Base-by-base conservation (phyloP, 139 green algal species). In the Micractinium conductrix region DNA sequence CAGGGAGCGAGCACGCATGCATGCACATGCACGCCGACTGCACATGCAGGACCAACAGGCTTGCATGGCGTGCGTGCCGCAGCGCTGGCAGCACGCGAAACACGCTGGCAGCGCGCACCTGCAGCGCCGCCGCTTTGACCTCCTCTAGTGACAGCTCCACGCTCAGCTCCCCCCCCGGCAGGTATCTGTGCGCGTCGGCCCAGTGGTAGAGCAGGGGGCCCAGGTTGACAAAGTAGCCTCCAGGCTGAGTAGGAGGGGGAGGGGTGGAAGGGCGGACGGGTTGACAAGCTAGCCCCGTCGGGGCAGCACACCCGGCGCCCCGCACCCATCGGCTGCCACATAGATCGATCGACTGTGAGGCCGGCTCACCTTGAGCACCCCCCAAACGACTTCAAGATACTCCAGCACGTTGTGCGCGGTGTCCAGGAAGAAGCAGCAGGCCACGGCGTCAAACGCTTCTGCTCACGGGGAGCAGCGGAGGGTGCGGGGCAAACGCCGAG, bases 391-490 rank as follows among this genome's bases (percentile, higher is more conserved):
- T 82, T 98, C 93, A 63, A 99, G 81, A 89, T 99, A 99, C 60
- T 96, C 86, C 26, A 99, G 82, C n/a, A 99, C 88, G 86, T 99
- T 99, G 92, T 98, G 97, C 0, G 97, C 96, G 0, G 97, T 99
- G 92, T 99, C 97, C 14, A 99, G 92, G 93, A 99, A 99, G 89
- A 99, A 99, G 88, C 95, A 98, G 24, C 95, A 99, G 38, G 90
- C 93, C 40, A 99, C 96, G 6, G 78, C 87, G 81, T 99, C 97
- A 86, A 97, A 99, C 14, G 69, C 62, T 2, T 40, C 70, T 78
- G 70, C 42, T 58, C 14, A 17, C 4, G 40, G 21, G 30, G 30
- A 21, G n/a, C 2, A n/a, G 30, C 14, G 44, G 44, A 7, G 73
- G 44, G 63, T 37, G 35, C 17, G 35, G 8, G 65, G 65, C 1